Evolutionary conservation across 2,329 filamentous ascomycete genomes (phyloP).

Genomic region (Graphiopsis chlorocephala): DNA sequence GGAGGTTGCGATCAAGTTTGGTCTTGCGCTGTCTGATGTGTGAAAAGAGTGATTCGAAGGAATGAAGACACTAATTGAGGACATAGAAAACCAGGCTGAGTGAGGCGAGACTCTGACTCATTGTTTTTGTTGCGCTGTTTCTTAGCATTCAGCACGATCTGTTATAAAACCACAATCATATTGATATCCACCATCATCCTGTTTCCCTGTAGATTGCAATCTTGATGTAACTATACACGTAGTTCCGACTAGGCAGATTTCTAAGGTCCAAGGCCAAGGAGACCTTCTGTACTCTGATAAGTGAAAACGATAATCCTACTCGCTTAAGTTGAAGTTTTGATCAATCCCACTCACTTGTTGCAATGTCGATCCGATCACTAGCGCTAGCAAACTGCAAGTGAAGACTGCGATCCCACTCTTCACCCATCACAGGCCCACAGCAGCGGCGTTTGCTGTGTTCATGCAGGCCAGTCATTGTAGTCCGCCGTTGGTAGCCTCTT

Average conservation of each 20-base stretch:
- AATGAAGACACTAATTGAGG: neutral
- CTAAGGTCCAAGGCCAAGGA: neutral
- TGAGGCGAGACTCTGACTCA: neutral
- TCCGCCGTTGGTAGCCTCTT: neutral
- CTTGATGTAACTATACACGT: too few relatives aligned
- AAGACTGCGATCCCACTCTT: neutral
- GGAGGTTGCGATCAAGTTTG: neutral
- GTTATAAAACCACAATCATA: neutral
- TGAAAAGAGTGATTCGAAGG: neutral
- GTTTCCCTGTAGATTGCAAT: neutral
- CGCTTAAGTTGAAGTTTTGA: neutral
- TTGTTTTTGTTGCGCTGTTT: neutral
- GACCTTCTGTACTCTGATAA: neutral
- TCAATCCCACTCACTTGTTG: neutral
- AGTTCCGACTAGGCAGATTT: neutral
- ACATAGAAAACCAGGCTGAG: neutral
- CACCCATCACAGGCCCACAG: neutral
- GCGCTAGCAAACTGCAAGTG: neutral
- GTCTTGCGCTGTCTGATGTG: neutral
- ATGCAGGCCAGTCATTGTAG: neutral
- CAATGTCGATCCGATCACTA: neutral
- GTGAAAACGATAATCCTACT: neutral
- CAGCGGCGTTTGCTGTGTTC: neutral
- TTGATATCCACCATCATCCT: neutral
- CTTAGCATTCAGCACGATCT: neutral